Evolutionary conservation across 192 early-diverging fungal genomes (phyloP).

Genomic region (Rhizoclosmatium globosum): DNA sequence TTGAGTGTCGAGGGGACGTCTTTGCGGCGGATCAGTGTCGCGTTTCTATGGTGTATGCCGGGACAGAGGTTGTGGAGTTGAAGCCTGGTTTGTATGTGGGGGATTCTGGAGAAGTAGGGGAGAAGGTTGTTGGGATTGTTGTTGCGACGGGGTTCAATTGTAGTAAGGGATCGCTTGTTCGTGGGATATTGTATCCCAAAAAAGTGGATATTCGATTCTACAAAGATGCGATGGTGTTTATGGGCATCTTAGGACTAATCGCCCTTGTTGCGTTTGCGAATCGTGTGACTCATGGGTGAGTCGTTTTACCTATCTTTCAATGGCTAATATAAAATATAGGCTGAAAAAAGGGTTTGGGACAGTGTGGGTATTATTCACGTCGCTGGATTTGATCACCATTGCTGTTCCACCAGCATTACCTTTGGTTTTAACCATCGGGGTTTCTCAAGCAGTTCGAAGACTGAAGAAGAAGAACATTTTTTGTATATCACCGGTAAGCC

Average conservation of each 20-base stretch:
- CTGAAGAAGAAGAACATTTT: slow-evolving; percentile 49
- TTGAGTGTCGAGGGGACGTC: slow-evolving; percentile 9
- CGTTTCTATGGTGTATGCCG: slow-evolving; percentile 47
- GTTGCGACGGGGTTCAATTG: slow-evolving; percentile 54
- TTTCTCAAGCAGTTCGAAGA: slow-evolving; percentile 43
- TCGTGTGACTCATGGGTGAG: slow-evolving; percentile 41
- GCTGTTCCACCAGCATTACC: slow-evolving; percentile 59
- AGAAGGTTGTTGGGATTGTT: slow-evolving; percentile 48
- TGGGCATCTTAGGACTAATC: slow-evolving; percentile 44
- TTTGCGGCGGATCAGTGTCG: slow-evolving; percentile 36
- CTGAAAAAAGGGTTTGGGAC: slow-evolving; percentile 25
- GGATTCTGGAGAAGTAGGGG: slow-evolving; percentile 10
- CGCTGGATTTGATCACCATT: slow-evolving; percentile 58
- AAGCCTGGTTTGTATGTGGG: slow-evolving; percentile 36
- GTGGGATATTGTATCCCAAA: slow-evolving; percentile 52
- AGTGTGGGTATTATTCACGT: slow-evolving; percentile 39
- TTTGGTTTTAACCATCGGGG: slow-evolving; percentile 54
- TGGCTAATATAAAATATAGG: slow-evolving; percentile 2
- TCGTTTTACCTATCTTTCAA: not conserved
- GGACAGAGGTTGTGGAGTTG: slow-evolving; percentile 38
- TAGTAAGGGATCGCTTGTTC: slow-evolving; percentile 55
- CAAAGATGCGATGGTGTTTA: slow-evolving; percentile 51
- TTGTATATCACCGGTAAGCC: slow-evolving; percentile 49
- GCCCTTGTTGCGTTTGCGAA: slow-evolving; percentile 52
- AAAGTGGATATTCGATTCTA: slow-evolving; percentile 60